These are phyloP conservation scores for Exophiala bonariae DNA, from an alignment of 2,329 filamentous ascomycete genomes.

Conservation along the genomic window DNA sequence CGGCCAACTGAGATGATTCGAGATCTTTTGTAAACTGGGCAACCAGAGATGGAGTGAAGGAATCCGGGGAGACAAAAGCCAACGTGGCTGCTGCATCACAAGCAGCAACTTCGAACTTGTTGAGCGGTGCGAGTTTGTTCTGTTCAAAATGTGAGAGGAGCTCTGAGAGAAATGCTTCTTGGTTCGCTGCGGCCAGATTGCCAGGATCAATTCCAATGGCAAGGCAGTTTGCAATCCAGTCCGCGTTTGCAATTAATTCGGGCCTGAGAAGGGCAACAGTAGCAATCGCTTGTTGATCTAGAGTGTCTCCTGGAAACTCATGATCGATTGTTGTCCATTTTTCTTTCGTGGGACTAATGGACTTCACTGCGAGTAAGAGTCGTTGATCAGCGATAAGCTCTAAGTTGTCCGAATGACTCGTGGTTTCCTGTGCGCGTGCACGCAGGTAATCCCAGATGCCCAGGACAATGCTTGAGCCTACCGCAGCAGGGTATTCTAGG, in stretches of 20 bases:
- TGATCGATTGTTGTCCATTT: constrained; percentile 29
- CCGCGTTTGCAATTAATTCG: constrained; percentile 72
- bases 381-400: constrained; percentile 64
- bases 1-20: constrained; percentile 65
- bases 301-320: constrained; percentile 46
- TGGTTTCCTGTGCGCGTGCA: constrained; percentile 34
- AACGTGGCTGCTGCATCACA: constrained; percentile 85
- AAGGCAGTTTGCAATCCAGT: constrained; percentile 88
- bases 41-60: constrained; percentile 74
- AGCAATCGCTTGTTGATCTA: constrained; percentile 72
- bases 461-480: constrained; percentile 64
- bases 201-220: constrained; percentile 81
- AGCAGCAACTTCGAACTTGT: constrained; percentile 64
- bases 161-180: constrained; percentile 66
- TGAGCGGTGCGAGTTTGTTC: constrained; percentile 33
- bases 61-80: constrained; percentile 86
- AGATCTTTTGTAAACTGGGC: constrained; percentile 73
- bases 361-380: constrained; percentile 61
- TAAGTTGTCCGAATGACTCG: constrained; percentile 1
- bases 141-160: constrained; percentile 22
- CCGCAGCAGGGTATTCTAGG: constrained; percentile 54
- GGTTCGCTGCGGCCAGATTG: constrained; percentile 65
- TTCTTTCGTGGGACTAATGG: constrained; percentile 39
- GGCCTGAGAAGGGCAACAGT: constrained; percentile 76
- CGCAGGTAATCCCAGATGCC: constrained; percentile 81